A percentile compares a stretch with the other conserved stretches of the same genome.
Conservation (phyloP, 2,329 filamentous ascomycete genomes). For the Clonostachys byssicola region DNA sequence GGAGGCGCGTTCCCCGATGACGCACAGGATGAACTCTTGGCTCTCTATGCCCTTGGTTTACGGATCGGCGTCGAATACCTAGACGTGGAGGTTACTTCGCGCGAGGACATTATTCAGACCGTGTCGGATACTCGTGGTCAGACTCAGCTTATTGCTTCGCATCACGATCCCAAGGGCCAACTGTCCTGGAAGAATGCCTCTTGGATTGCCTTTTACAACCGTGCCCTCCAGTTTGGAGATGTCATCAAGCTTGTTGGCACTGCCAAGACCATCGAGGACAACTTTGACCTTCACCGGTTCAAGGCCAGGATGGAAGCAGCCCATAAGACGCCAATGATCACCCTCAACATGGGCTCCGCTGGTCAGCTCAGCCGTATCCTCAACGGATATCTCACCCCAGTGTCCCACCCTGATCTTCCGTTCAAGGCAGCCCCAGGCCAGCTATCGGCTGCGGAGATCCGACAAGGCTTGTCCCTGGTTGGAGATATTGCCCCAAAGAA, state of each 20-base stretch:
- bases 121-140: constrained; percentile 64
- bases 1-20: constrained; percentile 84
- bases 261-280: constrained; percentile 74
- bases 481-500: constrained; percentile 72
- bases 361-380: constrained; percentile 88
- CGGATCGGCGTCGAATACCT: constrained; percentile 88
- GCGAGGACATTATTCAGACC: constrained; percentile 67
- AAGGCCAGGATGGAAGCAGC: constrained; percentile 68
- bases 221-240: constrained; percentile 83
- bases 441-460: constrained; percentile 84
- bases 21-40: constrained; percentile 64
- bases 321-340: constrained; percentile 81
- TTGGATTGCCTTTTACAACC: constrained; percentile 88
- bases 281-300: constrained; percentile 80
- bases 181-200: constrained; percentile 91
- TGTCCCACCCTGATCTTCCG: constrained; percentile 84
- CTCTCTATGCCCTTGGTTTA: constrained; percentile 74
- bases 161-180: constrained; percentile 78
- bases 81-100: constrained; percentile 86
- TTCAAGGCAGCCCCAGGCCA: constrained; percentile 94
- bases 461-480: constrained; percentile 70
- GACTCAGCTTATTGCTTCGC: constrained; percentile 87
- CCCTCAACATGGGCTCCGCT: constrained; percentile 87
- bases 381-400: constrained; percentile 91
- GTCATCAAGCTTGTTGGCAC: constrained; percentile 91